Evolutionary conservation across 2,329 filamentous ascomycete genomes (phyloP), one percentile per base, ranked within the genome.

Genomic region (Fusarium nanum): DNA sequence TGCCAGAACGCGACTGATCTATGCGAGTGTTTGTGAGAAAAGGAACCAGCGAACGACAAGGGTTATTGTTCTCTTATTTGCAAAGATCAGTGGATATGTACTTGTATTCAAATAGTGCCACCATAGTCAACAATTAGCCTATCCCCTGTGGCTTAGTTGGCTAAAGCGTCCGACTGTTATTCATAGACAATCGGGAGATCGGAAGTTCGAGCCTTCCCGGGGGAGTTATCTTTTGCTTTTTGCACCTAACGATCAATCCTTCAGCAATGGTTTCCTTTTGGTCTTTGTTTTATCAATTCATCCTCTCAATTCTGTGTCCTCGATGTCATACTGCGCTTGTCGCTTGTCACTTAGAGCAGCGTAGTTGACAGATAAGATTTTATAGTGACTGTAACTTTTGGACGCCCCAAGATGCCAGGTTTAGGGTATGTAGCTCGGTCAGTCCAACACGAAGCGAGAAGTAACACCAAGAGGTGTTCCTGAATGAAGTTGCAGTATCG

Each of bases 121-220:
- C 0, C 0, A 1, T 3, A 6, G 2, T 3, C 2, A 54, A 41
- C 32, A 64, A 58, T 30, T 22, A 64, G 46, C 49, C 25, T 28
- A n/a, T 71, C 69, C 69, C 69, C 68, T 72, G 69, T 71, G 69
- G 69, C 69, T 71, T 71, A 71, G 69, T 71, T 71, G 69, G 69
- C 68, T 72, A 71, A 71, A 71, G 69, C 69, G 69, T 71, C 69
- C 69, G 68, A 71, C 68, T 71, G 68, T 71, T 71, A 71, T 71
- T 67, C 14, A 56, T 61, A 64, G 71, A 73, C 71, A 73, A 75
- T 75, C 73, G 72, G 70, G 72, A 75, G 73, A 75, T 75, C 73
- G 71, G 69, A 73, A 75, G 71, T 74, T 75, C 73, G 73, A 75
- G 65, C 73, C 73, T 75, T 75, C 67, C 73, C 73, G 71, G 73